These are phyloP conservation scores for Dendrobium huoshanense DNA, from an alignment of 106 monocot species.

Conservation along the genomic window DNA sequence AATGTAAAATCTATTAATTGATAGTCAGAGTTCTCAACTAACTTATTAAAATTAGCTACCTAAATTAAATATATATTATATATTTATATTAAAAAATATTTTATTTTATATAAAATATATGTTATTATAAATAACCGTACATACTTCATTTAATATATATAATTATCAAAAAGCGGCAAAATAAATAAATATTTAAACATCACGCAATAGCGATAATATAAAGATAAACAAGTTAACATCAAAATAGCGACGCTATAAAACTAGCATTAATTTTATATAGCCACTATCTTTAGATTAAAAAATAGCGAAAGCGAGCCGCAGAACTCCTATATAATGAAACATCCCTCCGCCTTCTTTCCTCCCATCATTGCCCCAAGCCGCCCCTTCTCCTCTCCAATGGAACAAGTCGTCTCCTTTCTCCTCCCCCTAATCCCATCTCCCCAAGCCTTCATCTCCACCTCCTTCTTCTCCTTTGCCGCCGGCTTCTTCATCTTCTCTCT, in stretches of 20 bases:
- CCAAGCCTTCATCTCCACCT: constrained; percentile 11
- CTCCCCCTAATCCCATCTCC: background rate
- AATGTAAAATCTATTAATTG: too few species aligned
- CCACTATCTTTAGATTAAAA: background rate
- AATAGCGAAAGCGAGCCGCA: background rate
- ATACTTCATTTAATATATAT: too few species aligned
- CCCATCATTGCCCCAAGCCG: background rate
- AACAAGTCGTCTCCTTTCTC: background rate
- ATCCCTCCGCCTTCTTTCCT: background rate
- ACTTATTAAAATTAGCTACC: accelerated
- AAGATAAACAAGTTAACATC: too few species aligned
- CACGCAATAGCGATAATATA: too few species aligned
- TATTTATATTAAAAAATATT: too few species aligned
- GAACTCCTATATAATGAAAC: background rate
- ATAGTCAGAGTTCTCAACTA: too few species aligned
- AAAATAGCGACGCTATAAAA: too few species aligned
- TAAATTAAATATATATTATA: too few species aligned
- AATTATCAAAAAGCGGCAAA: too few species aligned
- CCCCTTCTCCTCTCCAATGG: background rate
- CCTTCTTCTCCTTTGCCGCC: constrained; percentile 30
- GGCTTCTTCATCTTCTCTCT: constrained; percentile 18
- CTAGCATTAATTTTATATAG: background rate
- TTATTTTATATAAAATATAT: too few species aligned
- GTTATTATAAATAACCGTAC: too few species aligned
- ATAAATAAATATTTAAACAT: too few species aligned